Percentiles rank a stretch among this genome's conserved stretches.
phyloP scores from a whole-genome alignment of 2,329 filamentous ascomycete species.

The Sclerotinia subarctica region DNA sequence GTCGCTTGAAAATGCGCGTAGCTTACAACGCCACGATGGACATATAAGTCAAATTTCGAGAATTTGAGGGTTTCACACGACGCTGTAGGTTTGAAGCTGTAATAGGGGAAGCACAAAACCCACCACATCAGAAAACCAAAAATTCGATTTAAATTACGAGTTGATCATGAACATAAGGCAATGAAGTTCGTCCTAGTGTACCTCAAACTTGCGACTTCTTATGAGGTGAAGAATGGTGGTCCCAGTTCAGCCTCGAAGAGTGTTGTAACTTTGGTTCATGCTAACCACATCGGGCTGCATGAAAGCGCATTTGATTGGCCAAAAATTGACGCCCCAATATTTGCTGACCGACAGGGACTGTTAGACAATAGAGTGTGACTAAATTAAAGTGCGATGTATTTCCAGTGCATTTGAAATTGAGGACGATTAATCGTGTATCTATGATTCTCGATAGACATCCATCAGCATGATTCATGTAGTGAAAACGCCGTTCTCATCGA shows the following conservation, averaged over 20 bases:
- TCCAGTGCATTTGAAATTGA: background rate
- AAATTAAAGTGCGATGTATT: background rate
- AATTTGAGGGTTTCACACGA: background rate
- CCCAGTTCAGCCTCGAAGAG: background rate
- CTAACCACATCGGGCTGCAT: background rate
- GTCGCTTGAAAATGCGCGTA: too few species aligned
- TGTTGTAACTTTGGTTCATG: background rate
- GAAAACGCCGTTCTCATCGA: background rate
- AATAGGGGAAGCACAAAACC: background rate
- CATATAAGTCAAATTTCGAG: background rate
- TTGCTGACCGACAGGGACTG: background rate
- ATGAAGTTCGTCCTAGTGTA: background rate
- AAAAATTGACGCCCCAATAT: background rate
- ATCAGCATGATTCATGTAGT: background rate
- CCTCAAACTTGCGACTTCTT: background rate
- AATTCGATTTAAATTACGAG: background rate
- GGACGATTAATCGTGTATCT: background rate
- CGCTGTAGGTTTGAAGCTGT: background rate
- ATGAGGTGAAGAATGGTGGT: background rate
- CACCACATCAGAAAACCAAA: background rate
- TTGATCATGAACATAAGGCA: background rate
- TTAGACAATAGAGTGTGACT: background rate
- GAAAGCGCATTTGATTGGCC: background rate
- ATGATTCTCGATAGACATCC: background rate
- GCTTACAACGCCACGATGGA: too few species aligned